Evolutionary conservation across 495 filamentous ascomycete species (phyloP).

Genomic region (Tetracladium setigerum): DNA sequence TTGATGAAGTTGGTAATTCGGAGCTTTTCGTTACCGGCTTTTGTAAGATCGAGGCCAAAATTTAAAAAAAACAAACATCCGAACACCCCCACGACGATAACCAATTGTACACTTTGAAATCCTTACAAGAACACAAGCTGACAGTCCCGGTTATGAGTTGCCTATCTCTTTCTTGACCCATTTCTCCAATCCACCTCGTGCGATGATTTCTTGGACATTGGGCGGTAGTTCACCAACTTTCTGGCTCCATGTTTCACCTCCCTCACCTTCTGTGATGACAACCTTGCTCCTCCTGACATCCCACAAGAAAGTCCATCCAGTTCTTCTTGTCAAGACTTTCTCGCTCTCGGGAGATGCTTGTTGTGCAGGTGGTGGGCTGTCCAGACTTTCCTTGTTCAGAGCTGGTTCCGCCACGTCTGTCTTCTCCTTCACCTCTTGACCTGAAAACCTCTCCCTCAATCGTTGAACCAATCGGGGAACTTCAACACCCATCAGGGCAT

Average conservation of each 20-base stretch:
- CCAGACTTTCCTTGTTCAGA: slow-evolving; percentile 34
- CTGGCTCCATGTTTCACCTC: slow-evolving; percentile 63
- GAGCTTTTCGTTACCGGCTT: no score
- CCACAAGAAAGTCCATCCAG: slow-evolving; percentile 86
- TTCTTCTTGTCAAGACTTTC: slow-evolving; percentile 66
- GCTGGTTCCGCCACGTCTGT: slow-evolving; percentile 28
- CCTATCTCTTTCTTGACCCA: slow-evolving; percentile 73
- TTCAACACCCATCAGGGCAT: slow-evolving; percentile 79
- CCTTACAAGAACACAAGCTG: no score
- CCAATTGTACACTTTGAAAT: no score
- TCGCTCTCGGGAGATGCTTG: slow-evolving; percentile 24
- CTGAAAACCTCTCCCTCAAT: slow-evolving; percentile 55
- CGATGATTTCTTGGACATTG: slow-evolving; percentile 88
- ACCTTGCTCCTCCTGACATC: slow-evolving; percentile 69
- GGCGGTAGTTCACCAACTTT: slow-evolving; percentile 80
- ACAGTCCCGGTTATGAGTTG: background rate
- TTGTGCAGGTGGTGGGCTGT: slow-evolving; percentile 31
- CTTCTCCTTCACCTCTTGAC: slow-evolving; percentile 3
- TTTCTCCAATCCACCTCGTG: slow-evolving; percentile 67
- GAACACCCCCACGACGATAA: no score
- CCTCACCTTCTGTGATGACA: slow-evolving; percentile 51
- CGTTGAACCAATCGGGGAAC: slow-evolving; percentile 64
- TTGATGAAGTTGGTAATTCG: no score
- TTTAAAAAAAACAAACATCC: no score
- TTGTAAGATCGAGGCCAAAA: no score